phyloP scores from a whole-genome alignment of 768 basidiomycete species.

The Gyrodon lividus region DNA sequence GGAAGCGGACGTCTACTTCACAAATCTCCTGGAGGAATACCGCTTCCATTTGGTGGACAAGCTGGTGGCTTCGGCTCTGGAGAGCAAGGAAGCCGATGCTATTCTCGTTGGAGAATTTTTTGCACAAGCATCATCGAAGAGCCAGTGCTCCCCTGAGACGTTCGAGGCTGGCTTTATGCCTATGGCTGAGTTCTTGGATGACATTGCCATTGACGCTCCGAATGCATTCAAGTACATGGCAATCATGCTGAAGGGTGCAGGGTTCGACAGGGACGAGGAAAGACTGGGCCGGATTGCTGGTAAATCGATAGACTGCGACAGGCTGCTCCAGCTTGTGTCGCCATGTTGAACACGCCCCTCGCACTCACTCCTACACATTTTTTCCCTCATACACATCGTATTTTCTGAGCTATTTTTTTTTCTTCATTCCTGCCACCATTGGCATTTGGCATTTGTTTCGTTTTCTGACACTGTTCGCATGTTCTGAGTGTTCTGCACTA shows the following conservation, averaged over 20 bases:
- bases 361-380: constrained; percentile 10
- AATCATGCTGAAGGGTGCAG: constrained; percentile 68
- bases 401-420: constrained; percentile 7
- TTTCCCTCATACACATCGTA: neutral
- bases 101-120: constrained; percentile 78
- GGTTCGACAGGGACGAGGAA: constrained; percentile 57
- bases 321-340: constrained; percentile 57
- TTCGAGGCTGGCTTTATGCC: constrained; percentile 76
- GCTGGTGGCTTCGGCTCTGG: constrained; percentile 70
- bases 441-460: constrained; percentile 14
- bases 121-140: constrained; percentile 55
- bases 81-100: constrained; percentile 80
- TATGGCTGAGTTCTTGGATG: constrained; percentile 77
- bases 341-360: constrained; percentile 25
- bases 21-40: constrained; percentile 62
- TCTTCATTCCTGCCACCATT: constrained; percentile 4
- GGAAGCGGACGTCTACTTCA: constrained; percentile 88
- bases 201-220: constrained; percentile 88
- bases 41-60: constrained; percentile 70
- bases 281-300: constrained; percentile 53
- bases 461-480: constrained; percentile 25
- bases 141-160: constrained; percentile 51
- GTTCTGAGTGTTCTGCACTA: constrained; percentile 30
- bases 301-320: constrained; percentile 61
- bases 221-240: constrained; percentile 78